phyloP scores from a whole-genome alignment of 2,329 filamentous ascomycete genomes.

The Colletotrichum truncatum region DNA sequence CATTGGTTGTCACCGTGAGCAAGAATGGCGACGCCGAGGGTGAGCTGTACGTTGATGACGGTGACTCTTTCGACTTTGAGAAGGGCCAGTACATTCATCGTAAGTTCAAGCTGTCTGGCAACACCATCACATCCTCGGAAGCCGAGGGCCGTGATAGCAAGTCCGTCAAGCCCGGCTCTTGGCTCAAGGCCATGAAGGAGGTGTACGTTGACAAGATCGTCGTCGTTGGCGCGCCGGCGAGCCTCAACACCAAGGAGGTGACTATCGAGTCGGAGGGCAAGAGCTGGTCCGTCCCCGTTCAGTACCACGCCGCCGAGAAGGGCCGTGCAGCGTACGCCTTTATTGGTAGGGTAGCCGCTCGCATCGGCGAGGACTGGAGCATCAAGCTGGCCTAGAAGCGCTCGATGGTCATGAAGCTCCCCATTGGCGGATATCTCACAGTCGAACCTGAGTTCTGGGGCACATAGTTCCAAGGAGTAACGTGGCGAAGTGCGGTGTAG shows the following conservation, averaged over 20 bases:
- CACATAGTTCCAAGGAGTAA: neutral
- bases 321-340: slow-evolving; percentile 61
- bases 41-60: slow-evolving; percentile 90
- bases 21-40: slow-evolving; percentile 72
- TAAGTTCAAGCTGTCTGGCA: slow-evolving; percentile 72
- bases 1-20: slow-evolving; percentile 81
- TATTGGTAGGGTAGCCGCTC: slow-evolving; percentile 59
- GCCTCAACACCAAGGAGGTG: slow-evolving; percentile 73
- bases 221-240: slow-evolving; percentile 78
- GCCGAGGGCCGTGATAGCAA: slow-evolving; percentile 63
- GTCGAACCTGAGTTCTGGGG: neutral
- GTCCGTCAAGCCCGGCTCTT: slow-evolving; percentile 70
- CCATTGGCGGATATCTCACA: neutral
- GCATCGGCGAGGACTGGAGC: slow-evolving; percentile 64
- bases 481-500: slow-evolving; percentile 14
- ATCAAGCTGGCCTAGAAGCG: slow-evolving; percentile 42
- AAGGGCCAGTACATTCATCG: slow-evolving; percentile 90
- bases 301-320: slow-evolving; percentile 62
- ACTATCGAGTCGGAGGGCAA: slow-evolving; percentile 62
- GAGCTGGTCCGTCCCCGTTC: slow-evolving; percentile 66
- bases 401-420: neutral
- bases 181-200: slow-evolving; percentile 80
- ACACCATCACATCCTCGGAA: slow-evolving; percentile 75
- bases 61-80: slow-evolving; percentile 90
- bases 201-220: slow-evolving; percentile 87